A percentile compares a stretch with the other conserved stretches of the same genome.
phyloP scores from a whole-genome alignment of 192 early-diverging fungal genomes.

The Coemansia javaensis region DNA sequence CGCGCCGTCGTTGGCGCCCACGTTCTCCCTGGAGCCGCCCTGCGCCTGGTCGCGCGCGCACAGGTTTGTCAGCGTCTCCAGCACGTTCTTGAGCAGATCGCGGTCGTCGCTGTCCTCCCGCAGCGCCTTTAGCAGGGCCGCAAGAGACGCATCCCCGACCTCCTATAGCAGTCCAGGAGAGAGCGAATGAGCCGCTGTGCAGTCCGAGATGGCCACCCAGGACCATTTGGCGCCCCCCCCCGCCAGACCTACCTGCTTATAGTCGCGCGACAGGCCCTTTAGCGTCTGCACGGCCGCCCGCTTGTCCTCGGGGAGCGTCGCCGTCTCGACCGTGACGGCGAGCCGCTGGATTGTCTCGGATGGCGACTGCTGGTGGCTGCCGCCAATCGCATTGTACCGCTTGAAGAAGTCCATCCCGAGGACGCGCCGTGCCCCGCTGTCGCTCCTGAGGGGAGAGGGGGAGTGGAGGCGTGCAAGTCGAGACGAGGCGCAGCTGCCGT shows the following conservation, averaged over 20 bases:
- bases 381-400: slow-evolving; percentile 45
- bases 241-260: slow-evolving; percentile 49
- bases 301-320: slow-evolving; percentile 86
- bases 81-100: slow-evolving; percentile 75
- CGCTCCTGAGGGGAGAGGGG: too few relatives aligned
- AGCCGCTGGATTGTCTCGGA: slow-evolving; percentile 78
- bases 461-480: too few relatives aligned
- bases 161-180: slow-evolving; percentile 51
- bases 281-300: slow-evolving; percentile 80
- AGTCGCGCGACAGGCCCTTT: slow-evolving; percentile 81
- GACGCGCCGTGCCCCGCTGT: background rate
- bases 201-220: background rate
- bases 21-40: background rate
- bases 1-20: slow-evolving; percentile 8
- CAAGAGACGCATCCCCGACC: slow-evolving; percentile 76
- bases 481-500: too few relatives aligned
- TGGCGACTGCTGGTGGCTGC: slow-evolving; percentile 44
- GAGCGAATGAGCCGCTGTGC: background rate
- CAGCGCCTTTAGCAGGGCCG: slow-evolving; percentile 68
- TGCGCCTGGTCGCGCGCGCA: slow-evolving; percentile 52
- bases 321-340: slow-evolving; percentile 74
- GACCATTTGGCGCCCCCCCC: too few relatives aligned
- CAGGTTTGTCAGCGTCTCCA: slow-evolving; percentile 76
- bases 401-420: slow-evolving; percentile 45
- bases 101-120: slow-evolving; percentile 79